These are phyloP conservation scores for Colletotrichum lini DNA, from an alignment of 2,329 filamentous ascomycete genomes.

Conservation along the genomic window DNA sequence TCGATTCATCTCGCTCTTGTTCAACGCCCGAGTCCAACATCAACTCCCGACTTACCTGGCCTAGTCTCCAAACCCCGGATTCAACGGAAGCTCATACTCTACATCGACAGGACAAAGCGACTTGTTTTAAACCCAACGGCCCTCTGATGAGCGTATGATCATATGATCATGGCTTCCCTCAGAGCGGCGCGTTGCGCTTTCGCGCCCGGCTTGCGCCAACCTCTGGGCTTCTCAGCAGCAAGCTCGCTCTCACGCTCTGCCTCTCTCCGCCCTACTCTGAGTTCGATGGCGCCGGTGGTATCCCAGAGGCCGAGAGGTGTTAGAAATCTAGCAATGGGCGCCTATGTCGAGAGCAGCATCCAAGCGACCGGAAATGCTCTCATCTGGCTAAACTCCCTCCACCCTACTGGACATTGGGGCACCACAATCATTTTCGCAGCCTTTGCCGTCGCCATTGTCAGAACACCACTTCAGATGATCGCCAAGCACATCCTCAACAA, in stretches of 20 bases:
- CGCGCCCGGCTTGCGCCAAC: slow-evolving; percentile 10
- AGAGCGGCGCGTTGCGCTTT: slow-evolving; percentile 22
- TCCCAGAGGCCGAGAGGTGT: neutral
- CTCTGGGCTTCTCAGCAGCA: slow-evolving; percentile 20
- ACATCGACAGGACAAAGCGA: neutral
- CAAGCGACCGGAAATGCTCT: slow-evolving; percentile 39
- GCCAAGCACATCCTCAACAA: neutral
- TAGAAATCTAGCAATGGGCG: slow-evolving; percentile 51
- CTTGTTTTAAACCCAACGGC: neutral
- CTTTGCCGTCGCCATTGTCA: slow-evolving; percentile 4
- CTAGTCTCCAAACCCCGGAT: neutral
- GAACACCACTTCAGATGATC: slow-evolving; percentile 9
- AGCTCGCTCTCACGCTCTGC: slow-evolving; percentile 9
- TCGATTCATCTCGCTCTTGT: slow-evolving; percentile 9
- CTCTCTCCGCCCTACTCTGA: slow-evolving; percentile 20
- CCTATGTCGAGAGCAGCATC: slow-evolving; percentile 39
- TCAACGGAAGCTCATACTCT: neutral
- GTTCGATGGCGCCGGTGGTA: neutral
- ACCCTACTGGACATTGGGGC: slow-evolving; percentile 3
- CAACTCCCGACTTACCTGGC: neutral
- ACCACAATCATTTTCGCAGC: slow-evolving; percentile 14
- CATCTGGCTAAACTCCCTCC: slow-evolving; percentile 13
- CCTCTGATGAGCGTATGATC: neutral
- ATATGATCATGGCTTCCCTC: slow-evolving; percentile 29
- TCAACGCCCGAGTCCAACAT: neutral